Percentiles rank a stretch among this genome's conserved stretches.
These are phyloP conservation scores for Debaryomyces coudertii DNA, from an alignment of 1,139 yeast species.

Conservation along the genomic window DNA sequence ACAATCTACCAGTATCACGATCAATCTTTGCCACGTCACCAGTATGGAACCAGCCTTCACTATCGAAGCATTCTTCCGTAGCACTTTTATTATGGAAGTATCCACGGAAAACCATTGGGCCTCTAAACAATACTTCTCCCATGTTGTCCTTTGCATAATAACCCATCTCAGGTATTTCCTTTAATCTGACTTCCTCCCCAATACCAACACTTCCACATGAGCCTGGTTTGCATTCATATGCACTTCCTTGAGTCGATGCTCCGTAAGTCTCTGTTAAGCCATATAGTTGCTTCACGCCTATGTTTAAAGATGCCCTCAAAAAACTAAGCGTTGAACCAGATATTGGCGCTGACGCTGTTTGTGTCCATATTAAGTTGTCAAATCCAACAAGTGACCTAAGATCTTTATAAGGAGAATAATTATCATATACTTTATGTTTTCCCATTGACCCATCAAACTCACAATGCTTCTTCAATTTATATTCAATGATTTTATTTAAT, in stretches of 20 bases:
- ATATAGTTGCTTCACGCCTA: slow-evolving; percentile 41
- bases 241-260: slow-evolving; percentile 32
- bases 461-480: slow-evolving; percentile 30
- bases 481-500: slow-evolving; percentile 24
- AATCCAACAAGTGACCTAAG: slow-evolving; percentile 28
- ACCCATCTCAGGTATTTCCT: slow-evolving; percentile 33
- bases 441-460: slow-evolving; percentile 31
- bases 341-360: slow-evolving; percentile 43
- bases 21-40: slow-evolving; percentile 34
- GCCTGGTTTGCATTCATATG: slow-evolving; percentile 38
- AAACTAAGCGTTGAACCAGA: slow-evolving; percentile 34
- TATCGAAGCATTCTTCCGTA: slow-evolving; percentile 49
- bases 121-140: slow-evolving; percentile 37
- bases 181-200: slow-evolving; percentile 31
- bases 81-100: slow-evolving; percentile 44
- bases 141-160: slow-evolving; percentile 25
- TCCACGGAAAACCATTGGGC: slow-evolving; percentile 35
- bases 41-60: slow-evolving; percentile 32
- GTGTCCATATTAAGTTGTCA: slow-evolving; percentile 27
- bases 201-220: slow-evolving; percentile 37
- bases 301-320: slow-evolving; percentile 35
- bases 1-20: slow-evolving; percentile 27
- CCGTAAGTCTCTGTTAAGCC: slow-evolving; percentile 45
- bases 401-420: slow-evolving; percentile 14
- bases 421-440: slow-evolving; percentile 22